Percentiles rank a stretch among this genome's conserved stretches.
Conservation (phyloP, 495 filamentous ascomycete genomes). For the Penicillium mononematosum region DNA sequence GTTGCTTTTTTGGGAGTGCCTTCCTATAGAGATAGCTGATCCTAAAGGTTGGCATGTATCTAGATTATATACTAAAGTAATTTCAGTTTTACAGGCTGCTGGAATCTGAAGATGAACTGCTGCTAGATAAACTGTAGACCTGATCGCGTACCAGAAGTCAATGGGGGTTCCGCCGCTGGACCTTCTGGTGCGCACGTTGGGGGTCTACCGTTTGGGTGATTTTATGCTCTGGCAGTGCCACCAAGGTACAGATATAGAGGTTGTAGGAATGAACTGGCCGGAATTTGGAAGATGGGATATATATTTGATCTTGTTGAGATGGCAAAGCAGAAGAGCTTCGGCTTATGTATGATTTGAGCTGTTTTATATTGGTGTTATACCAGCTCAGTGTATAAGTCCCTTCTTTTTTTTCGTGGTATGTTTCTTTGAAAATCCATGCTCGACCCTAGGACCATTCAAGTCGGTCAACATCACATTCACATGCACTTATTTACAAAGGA, state of each 20-base stretch:
- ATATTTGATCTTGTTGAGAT: background rate
- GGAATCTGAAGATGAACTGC: background rate
- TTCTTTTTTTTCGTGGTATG: too few relatives aligned
- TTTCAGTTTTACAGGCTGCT: too few relatives aligned
- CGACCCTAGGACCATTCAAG: too few relatives aligned
- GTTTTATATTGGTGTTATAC: too few relatives aligned
- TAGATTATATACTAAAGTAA: background rate
- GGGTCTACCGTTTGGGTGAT: background rate
- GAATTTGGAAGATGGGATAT: conserved; percentile 1
- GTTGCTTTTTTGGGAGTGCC: too few relatives aligned
- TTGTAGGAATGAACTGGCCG: background rate
- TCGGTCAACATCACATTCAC: too few relatives aligned
- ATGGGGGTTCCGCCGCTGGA: background rate
- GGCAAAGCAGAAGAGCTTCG: background rate
- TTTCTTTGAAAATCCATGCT: too few relatives aligned
- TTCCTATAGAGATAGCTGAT: too few relatives aligned
- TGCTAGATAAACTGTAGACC: background rate
- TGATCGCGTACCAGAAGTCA: background rate
- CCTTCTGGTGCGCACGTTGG: background rate
- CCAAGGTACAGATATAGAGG: conserved; percentile 3
- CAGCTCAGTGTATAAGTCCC: too few relatives aligned
- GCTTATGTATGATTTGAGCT: background rate
- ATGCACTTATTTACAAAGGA: too few relatives aligned
- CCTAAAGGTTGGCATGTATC: background rate
- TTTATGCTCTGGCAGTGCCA: conserved; percentile 7